Conservation (phyloP, 1,284 basidiomycete genomes). For the Exobasidium cylindrosporum region DNA sequence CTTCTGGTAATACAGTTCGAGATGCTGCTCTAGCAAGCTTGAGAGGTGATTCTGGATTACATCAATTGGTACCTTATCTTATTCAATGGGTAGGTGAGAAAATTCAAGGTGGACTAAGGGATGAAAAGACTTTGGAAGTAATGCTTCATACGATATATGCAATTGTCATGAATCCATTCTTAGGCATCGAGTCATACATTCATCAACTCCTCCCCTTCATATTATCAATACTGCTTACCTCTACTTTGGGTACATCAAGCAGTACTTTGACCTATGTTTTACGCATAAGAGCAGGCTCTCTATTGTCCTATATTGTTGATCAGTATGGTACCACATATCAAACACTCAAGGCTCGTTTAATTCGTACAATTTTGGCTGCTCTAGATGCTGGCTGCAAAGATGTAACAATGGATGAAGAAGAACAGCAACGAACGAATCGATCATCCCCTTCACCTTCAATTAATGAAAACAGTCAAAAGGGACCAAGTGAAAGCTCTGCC, state of each 20-base stretch:
- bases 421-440: background rate
- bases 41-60: conserved; percentile 82
- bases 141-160: conserved; percentile 47
- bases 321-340: conserved; percentile 65
- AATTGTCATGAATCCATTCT: conserved; percentile 64
- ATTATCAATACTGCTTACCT: conserved; percentile 83
- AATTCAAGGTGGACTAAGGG: conserved; percentile 26
- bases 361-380: conserved; percentile 85
- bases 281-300: conserved; percentile 61
- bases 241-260: conserved; percentile 61
- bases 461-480: conserved; percentile 13
- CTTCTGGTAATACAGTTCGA: conserved; percentile 47
- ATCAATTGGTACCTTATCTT: conserved; percentile 89
- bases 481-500: conserved; percentile 27
- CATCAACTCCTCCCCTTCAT: conserved; percentile 93
- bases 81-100: conserved; percentile 90
- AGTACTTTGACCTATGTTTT: conserved; percentile 44
- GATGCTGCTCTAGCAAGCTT: conserved; percentile 86
- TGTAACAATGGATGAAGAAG: conserved; percentile 22
- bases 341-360: conserved; percentile 78
- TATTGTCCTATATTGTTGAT: conserved; percentile 73
- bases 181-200: conserved; percentile 95
- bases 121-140: conserved; percentile 28
- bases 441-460: background rate
- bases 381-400: conserved; percentile 62